Percentiles rank a stretch among this genome's conserved stretches.
Conservation (phyloP, 2,329 filamentous ascomycete genomes). For the Aspergillus tamarii region DNA sequence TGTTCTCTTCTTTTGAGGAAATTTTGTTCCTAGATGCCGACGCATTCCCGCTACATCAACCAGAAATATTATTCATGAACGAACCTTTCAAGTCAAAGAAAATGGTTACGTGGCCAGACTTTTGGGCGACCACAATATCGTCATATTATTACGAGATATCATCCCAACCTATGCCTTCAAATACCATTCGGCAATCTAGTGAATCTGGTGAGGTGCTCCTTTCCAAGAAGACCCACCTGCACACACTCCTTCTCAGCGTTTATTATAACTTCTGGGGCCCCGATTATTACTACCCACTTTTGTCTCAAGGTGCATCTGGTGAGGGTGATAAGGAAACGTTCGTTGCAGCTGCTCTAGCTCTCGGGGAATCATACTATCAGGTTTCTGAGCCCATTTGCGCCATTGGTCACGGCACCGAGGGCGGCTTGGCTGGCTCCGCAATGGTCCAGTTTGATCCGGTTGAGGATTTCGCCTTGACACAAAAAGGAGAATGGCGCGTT, state of each 20-base stretch:
- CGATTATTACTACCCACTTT: slow-evolving; percentile 48
- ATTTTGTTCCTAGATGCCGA: slow-evolving; percentile 56
- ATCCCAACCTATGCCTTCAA: slow-evolving; percentile 28
- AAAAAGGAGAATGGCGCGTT: slow-evolving; percentile 27
- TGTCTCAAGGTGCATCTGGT: slow-evolving; percentile 52
- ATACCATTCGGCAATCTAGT: slow-evolving; percentile 34
- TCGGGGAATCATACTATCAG: slow-evolving; percentile 46
- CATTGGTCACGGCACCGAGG: slow-evolving; percentile 34
- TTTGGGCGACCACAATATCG: slow-evolving; percentile 46
- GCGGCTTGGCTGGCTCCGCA: slow-evolving; percentile 39
- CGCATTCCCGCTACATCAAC: slow-evolving; percentile 48
- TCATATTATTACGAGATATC: slow-evolving; percentile 45
- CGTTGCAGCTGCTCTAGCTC: slow-evolving; percentile 46
- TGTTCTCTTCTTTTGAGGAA: slow-evolving; percentile 55
- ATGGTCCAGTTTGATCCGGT: slow-evolving; percentile 44
- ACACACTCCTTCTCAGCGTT: slow-evolving; percentile 49
- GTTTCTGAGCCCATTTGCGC: slow-evolving; percentile 42
- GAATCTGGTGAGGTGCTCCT: slow-evolving; percentile 53
- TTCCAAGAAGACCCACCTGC: slow-evolving; percentile 46
- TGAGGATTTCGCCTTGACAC: slow-evolving; percentile 35
- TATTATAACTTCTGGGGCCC: slow-evolving; percentile 57
- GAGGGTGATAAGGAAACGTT: slow-evolving; percentile 59
- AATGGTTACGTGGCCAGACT: slow-evolving; percentile 54
- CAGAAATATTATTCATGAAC: slow-evolving; percentile 45
- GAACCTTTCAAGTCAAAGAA: slow-evolving; percentile 47